Base-by-base conservation (phyloP, 495 filamentous ascomycete species). In the Hypoxylon perforatum region DNA sequence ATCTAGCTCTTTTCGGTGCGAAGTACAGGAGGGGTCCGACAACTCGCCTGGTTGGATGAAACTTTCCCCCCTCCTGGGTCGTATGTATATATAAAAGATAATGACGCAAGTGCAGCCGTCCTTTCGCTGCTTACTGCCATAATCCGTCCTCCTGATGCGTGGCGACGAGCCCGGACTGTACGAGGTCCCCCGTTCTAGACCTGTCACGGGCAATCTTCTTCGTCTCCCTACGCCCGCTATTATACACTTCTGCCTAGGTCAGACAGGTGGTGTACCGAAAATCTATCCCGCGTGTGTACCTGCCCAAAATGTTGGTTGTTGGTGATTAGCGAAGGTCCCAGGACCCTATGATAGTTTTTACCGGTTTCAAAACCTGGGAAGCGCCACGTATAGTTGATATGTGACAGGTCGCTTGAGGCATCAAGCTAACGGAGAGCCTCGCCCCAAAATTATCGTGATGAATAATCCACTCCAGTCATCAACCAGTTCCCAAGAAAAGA, bases 361-460 rank as follows among this genome's bases (percentile, higher is more conserved):
- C 66, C 66, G 60, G 66, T 65, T 42, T 65, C 51, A 61, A n/a
- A n/a, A 44, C 46, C 57, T 53, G 22, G 56, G 48, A 57, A 18
- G 45, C 52, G 51, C 45, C 33, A 57, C 57, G 19, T 49, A 6
- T 28, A 56, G 4, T 4, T 65, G 66, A 69, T 69, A 69, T 65
- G 22, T 69, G 66, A 69, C 66, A 69, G 30, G 61, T 65, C 61
- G 61, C 23, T 11, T 59, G 35, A 49, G 28, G 30, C 30, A 33
- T 10, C 30, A 10, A 33, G 30, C 61, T 18, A 50, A 46, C 6
- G 19, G 15, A 23, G 51, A 30, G 33, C 33, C 11, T 22, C 19
- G 61, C 11, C 21, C 42, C 30, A 44, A 57, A 3, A 33, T 41
- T 52, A 11, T 42, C 52, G 47, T 18, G n/a, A 52, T 44, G 25